Base-by-base conservation (phyloP, 2,329 filamentous ascomycete genomes). In the Orbilia blumenaviensis region DNA sequence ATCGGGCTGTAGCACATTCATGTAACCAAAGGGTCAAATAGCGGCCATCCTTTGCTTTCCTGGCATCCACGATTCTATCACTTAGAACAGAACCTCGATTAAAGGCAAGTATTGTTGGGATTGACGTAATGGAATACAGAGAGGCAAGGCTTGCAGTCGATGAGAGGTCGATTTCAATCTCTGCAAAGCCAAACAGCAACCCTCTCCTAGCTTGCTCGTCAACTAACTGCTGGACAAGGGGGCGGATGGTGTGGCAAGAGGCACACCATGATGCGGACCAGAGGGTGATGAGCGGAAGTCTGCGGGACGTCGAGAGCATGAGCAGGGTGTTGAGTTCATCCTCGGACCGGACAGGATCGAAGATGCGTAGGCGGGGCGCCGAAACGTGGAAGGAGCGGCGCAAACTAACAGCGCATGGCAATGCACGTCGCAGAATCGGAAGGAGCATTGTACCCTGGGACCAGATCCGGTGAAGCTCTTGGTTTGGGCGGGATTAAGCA, bases 181-280 rank as follows among this genome's bases (percentile, higher is more conserved):
- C 56, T n/a, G 56, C 56, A 14, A 44, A 44, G 14, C 36, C 38
- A 7, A 44, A 27, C 36, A 61, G 21, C 8, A 32, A 23, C 4
- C 56, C 56, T 9, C n/a, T 18, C n/a, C 12, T 29, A 9, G 38
- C 34, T n/a, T 23, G 56, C 21, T 44, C 36, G 7, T 44, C 38
- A 32, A 44, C 56, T 6, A 61, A 9, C 2, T n/a, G 9, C 23
- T 44, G 56, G n/a, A 61, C n/a, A 14, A 61, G 36, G 23, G 56
- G 38, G 5, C 56, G 36, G 18, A 56, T 36, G 3, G 52, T 18
- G 52, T 38, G 52, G 36, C 56, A 61, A 18, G 56, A 61, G 12
- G 56, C 21, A 21, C 38, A 61, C 56, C 56, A 61, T 27, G 38
- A 61, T 32, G 56, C 36, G 21, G 56, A 61, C 56, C 56, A 61